Base-by-base conservation (phyloP, 805 yeast genomes). In the Kodamaea hsintzibuensis region DNA sequence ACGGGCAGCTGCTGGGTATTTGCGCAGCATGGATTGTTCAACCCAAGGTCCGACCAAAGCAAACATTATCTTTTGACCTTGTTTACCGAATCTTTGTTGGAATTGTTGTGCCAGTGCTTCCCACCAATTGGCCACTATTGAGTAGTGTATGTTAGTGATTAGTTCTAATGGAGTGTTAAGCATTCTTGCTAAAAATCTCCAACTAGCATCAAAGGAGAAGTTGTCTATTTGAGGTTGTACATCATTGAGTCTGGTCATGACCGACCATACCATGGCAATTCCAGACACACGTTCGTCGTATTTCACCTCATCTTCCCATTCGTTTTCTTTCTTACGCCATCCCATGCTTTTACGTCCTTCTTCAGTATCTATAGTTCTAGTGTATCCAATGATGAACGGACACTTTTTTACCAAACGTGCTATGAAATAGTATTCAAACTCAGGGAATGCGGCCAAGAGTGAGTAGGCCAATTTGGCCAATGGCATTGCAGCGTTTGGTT, bases 391-490 rank as follows among this genome's bases (percentile, higher is more conserved):
- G 16, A 92, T 81, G 55, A 81, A 81, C 1, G 98, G 98, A 65
- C 98, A 95, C 63, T 91, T 91, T 68, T 93, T 93, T 35, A 91
- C 89, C 64, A 92, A 82, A 58, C 98, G 80, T 0, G 98, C 96
- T 64, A 84, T 71, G 30, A 88, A 65, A 54, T 73, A 82, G 55
- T 83, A 83, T 30, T 78, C 75, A 16, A 88, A 72, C 7, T 81
- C 84, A 1, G 81, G 79, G 47, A 73, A 75, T 22, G 66, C 42
- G 7, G 78, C 64, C 61, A 91, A 64, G 42, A 91, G 64, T 33
- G 77, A 74, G 14, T 82, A 63, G 0, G 93, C 74, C 35, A 93
- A 69, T 61, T 79, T 80, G 0, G 90, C 96, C 45, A 95, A 72
- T 0, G 99, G 96, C 7, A 88, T 63, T 0, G 97, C 89, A 2